These are phyloP conservation scores for Fusarium burgessii DNA, from an alignment of 2,329 filamentous ascomycete genomes.

Conservation along the genomic window DNA sequence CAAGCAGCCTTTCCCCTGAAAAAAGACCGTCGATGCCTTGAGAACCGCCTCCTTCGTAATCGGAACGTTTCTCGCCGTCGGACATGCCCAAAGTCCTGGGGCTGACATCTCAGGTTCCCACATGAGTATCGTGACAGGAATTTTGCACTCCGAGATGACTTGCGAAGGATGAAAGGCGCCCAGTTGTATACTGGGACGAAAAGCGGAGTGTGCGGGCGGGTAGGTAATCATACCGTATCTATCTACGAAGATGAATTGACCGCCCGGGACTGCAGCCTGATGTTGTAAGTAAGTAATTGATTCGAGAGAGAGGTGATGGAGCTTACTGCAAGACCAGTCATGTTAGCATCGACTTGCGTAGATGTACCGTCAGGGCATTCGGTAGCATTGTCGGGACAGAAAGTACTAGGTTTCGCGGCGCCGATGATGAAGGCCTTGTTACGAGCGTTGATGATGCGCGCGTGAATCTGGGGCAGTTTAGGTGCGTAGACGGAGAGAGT, in stretches of 20 bases:
- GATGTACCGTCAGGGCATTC: slow-evolving; percentile 46
- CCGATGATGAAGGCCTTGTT: slow-evolving; percentile 47
- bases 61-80: slow-evolving; percentile 19
- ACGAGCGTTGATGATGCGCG: slow-evolving; percentile 46
- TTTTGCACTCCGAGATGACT: slow-evolving; percentile 41
- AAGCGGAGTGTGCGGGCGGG: slow-evolving; percentile 65
- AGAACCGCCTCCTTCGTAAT: slow-evolving; percentile 37
- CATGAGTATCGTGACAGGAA: slow-evolving; percentile 39
- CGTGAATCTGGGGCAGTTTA: slow-evolving; percentile 34
- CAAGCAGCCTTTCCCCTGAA: slow-evolving; percentile 47
- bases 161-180: slow-evolving; percentile 60
- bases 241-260: slow-evolving; percentile 70
- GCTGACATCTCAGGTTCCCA: slow-evolving; percentile 41
- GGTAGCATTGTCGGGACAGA: slow-evolving; percentile 34
- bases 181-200: slow-evolving; percentile 63
- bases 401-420: slow-evolving; percentile 42
- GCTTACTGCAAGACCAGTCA: slow-evolving; percentile 47
- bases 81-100: slow-evolving; percentile 48
- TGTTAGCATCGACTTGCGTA: slow-evolving; percentile 46
- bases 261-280: slow-evolving; percentile 69
- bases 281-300: too few species aligned
- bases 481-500: slow-evolving; percentile 46
- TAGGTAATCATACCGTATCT: slow-evolving; percentile 67
- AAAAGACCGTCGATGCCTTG: slow-evolving; percentile 46
- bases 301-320: fast-evolving